Percentiles rank a stretch among this genome's conserved stretches.
Conservation (phyloP, 768 basidiomycete genomes). For the Boletales sp. region DNA sequence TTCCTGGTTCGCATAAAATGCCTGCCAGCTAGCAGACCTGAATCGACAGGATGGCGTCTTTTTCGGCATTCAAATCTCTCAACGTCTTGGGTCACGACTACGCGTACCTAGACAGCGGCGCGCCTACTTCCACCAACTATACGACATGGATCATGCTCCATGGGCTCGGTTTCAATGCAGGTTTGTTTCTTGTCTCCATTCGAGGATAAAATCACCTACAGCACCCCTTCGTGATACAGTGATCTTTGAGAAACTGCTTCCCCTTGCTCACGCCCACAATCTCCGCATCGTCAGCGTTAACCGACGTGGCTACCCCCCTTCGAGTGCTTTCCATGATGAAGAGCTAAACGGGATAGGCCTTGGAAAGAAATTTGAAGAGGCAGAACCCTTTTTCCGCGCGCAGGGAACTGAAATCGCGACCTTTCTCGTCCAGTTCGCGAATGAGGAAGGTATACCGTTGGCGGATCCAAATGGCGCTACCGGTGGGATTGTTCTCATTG, state of each 20-base stretch:
- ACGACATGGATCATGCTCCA: too few species aligned
- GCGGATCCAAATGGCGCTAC: background rate
- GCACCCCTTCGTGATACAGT: too few species aligned
- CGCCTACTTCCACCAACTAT: too few species aligned
- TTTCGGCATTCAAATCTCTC: too few species aligned
- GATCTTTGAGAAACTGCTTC: constrained; percentile 9
- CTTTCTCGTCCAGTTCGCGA: constrained; percentile 16
- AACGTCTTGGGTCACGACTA: too few species aligned
- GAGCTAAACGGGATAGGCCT: constrained; percentile 8
- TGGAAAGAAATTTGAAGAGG: constrained; percentile 13
- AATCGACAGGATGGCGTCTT: too few species aligned
- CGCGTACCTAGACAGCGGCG: too few species aligned
- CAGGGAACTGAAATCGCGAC: constrained; percentile 18
- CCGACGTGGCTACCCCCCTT: constrained; percentile 22
- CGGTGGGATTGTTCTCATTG: constrained; percentile 14
- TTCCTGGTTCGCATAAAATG: too few species aligned
- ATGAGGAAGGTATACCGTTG: constrained; percentile 10
- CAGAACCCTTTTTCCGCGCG: constrained; percentile 12
- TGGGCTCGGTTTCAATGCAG: too few species aligned
- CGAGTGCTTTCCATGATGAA: constrained; percentile 13
- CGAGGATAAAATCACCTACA: too few species aligned
- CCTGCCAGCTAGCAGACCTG: too few species aligned
- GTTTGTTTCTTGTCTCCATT: too few species aligned
- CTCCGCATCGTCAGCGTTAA: constrained; percentile 19
- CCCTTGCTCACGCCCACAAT: constrained; percentile 17